phyloP scores from a whole-genome alignment of 2,329 filamentous ascomycete genomes.

The Penicillium sp. region DNA sequence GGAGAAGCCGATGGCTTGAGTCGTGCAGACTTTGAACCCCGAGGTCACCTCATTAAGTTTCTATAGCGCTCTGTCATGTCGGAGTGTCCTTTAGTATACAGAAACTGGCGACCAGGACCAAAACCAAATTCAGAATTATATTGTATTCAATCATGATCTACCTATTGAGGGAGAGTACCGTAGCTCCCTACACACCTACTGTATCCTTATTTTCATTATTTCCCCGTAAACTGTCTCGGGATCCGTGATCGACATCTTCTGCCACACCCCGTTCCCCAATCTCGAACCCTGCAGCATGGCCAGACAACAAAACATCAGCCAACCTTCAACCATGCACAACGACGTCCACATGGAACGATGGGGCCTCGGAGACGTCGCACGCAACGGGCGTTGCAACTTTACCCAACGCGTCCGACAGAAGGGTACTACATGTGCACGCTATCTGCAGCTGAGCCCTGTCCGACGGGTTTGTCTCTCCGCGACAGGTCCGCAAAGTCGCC shows the following conservation, averaged over 20 bases:
- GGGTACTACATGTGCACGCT: not conserved
- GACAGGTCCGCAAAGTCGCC: constrained; percentile 23
- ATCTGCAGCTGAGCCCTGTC: not conserved
- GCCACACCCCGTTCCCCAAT: not conserved
- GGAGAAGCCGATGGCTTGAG: not conserved
- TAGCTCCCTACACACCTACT: not conserved
- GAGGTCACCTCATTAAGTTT: not conserved
- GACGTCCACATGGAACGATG: not conserved
- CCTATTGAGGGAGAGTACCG: too few relatives aligned
- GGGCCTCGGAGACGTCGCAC: not conserved
- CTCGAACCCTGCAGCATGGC: not conserved
- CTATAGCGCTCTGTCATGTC: not conserved
- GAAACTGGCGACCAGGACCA: not conserved
- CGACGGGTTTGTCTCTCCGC: not conserved
- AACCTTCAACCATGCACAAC: not conserved
- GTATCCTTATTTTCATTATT: too few relatives aligned
- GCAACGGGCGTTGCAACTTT: not conserved
- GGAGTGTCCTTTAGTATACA: not conserved
- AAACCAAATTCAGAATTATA: not conserved
- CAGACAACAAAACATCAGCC: not conserved
- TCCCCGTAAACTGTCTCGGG: not conserved
- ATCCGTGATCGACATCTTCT: not conserved
- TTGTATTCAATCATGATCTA: not conserved
- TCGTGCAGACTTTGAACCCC: not conserved
- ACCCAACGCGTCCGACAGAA: too few relatives aligned